Evolutionary conservation across 257 asterid genomes (phyloP).

Genomic region (Solanum lycopersicoides): DNA sequence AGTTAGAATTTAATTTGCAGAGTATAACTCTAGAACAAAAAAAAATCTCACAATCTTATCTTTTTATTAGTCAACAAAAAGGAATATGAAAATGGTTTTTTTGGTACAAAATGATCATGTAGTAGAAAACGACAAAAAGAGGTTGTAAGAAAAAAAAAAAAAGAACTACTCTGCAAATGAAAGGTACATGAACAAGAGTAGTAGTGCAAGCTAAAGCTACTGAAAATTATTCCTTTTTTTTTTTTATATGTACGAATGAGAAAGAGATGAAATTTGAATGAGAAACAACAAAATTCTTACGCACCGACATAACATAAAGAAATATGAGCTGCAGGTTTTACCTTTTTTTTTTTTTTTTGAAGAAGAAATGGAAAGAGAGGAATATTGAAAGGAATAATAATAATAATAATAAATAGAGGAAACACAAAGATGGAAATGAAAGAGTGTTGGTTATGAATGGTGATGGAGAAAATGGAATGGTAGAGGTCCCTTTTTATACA

Average conservation of each 20-base stretch:
- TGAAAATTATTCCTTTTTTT: neutral
- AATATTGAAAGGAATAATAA: neutral
- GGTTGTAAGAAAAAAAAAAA: neutral
- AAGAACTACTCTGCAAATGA: neutral
- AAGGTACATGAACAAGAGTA: neutral
- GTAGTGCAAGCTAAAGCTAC: neutral
- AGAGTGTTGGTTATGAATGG: constrained; percentile 11
- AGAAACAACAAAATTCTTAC: neutral
- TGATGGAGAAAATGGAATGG: neutral
- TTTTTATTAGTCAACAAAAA: neutral
- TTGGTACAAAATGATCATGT: neutral
- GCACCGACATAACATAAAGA: neutral
- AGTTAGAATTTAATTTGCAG: neutral
- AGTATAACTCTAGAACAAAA: neutral
- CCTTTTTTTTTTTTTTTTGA: neutral
- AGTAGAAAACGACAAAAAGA: neutral
- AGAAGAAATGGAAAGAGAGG: neutral
- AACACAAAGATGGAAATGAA: neutral
- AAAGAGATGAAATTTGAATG: neutral
- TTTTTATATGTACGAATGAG: neutral
- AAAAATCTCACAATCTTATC: neutral
- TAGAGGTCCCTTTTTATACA: constrained; percentile 4
- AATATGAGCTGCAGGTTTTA: neutral
- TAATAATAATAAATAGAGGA: neutral
- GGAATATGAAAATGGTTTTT: no score